A percentile compares a stretch with the other conserved stretches of the same genome.
Evolutionary conservation across 768 basidiomycete genomes (phyloP).

Genomic region (Floccularia luteovirens): DNA sequence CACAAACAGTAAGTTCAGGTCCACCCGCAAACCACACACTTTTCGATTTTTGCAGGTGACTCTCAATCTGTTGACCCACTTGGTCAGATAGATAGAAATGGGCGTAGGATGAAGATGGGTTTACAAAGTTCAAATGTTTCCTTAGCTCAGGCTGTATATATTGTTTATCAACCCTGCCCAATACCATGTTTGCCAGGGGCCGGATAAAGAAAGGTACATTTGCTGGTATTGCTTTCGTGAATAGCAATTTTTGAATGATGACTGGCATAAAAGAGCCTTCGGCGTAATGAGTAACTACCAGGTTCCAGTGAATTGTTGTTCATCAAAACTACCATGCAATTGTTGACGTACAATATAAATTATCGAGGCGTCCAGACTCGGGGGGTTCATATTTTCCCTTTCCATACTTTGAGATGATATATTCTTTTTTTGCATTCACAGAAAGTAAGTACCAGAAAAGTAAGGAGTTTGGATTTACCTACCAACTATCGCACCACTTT

Average conservation of each 20-base stretch:
- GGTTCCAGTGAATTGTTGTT: too few relatives aligned
- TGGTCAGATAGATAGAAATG: neutral
- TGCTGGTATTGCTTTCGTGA: constrained; percentile 18
- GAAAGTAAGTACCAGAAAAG: neutral
- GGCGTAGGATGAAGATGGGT: neutral
- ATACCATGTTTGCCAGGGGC: constrained; percentile 20
- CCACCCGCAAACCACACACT: constrained; percentile 14
- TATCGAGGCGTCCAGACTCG: constrained; percentile 21
- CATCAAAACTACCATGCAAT: too few relatives aligned
- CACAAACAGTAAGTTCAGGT: constrained; percentile 11
- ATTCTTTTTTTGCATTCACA: constrained; percentile 28
- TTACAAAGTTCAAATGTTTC: constrained; percentile 6
- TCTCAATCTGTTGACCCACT: constrained; percentile 12
- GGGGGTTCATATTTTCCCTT: constrained; percentile 19
- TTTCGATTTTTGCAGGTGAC: constrained; percentile 8
- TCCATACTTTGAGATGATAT: constrained; percentile 31
- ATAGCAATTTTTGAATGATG: constrained; percentile 24
- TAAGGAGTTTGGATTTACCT: neutral
- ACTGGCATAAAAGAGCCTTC: constrained; percentile 35
- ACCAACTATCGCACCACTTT: constrained; percentile 37
- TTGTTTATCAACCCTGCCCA: constrained; percentile 15
- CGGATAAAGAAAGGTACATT: constrained; percentile 27
- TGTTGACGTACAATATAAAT: constrained; percentile 33
- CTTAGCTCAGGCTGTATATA: constrained; percentile 19
- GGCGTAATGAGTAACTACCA: constrained; percentile 33